Evolutionary conservation across 2,329 filamentous ascomycete genomes (phyloP).

Genomic region (Colletotrichum liriopes): DNA sequence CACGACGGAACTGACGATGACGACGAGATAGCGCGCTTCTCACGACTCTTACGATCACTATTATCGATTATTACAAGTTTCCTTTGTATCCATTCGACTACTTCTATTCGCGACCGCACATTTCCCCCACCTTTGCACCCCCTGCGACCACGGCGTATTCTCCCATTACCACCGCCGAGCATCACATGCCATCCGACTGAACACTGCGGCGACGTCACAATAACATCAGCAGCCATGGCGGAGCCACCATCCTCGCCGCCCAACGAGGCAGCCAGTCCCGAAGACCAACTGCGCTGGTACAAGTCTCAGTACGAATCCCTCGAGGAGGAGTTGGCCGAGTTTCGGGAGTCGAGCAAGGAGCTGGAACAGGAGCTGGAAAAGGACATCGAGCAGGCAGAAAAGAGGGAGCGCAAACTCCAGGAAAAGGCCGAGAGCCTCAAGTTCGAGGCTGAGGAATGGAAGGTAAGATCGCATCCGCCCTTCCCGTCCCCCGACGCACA

Average conservation of each 20-base stretch:
- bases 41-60: conserved; percentile 39
- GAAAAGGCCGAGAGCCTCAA: conserved; percentile 88
- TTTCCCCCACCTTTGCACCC: conserved; percentile 12
- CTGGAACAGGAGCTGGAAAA: conserved; percentile 95
- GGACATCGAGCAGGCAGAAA: conserved; percentile 95
- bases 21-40: conserved; percentile 21
- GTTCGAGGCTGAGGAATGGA: conserved; percentile 98
- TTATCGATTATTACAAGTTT: conserved; percentile 21
- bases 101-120: conserved; percentile 33
- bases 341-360: conserved; percentile 93
- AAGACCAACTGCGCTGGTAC: conserved; percentile 93
- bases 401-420: conserved; percentile 87
- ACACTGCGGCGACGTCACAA: conserved; percentile 22
- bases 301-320: conserved; percentile 96
- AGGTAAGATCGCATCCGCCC: conserved; percentile 65
- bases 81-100: conserved; percentile 38
- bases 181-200: conserved; percentile 37
- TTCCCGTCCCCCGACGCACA: neutral
- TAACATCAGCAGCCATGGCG: conserved; percentile 59
- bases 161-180: conserved; percentile 13
- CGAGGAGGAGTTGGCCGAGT: conserved; percentile 92
- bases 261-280: conserved; percentile 67
- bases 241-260: conserved; percentile 77
- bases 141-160: conserved; percentile 10
- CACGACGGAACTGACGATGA: conserved; percentile 22